phyloP scores from a whole-genome alignment of 2,329 filamentous ascomycete species.

The Fusarium cicatricum region DNA sequence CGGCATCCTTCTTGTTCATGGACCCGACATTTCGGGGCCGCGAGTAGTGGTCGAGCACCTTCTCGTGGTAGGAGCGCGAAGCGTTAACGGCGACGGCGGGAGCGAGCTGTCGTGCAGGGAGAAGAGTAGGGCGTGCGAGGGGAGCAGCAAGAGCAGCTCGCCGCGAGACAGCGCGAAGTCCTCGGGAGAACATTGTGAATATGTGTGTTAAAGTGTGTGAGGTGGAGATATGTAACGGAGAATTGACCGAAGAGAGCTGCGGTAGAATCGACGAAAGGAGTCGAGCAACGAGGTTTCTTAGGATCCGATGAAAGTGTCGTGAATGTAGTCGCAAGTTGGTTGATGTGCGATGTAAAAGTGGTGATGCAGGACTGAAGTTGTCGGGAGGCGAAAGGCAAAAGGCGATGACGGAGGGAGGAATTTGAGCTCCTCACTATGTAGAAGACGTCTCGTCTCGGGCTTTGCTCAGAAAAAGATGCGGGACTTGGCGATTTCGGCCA shows the following conservation, averaged over 20 bases:
- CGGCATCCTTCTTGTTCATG: constrained; percentile 75
- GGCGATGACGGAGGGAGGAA: constrained; percentile 35
- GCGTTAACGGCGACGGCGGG: constrained; percentile 51
- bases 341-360: constrained; percentile 16
- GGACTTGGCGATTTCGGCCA: constrained; percentile 45
- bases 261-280: constrained; percentile 7
- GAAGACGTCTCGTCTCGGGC: constrained; percentile 36
- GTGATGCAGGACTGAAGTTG: constrained; percentile 25
- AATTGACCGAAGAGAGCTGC: constrained; percentile 3
- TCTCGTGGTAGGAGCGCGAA: constrained; percentile 61
- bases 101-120: constrained; percentile 53
- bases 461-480: constrained; percentile 43
- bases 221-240: constrained; percentile 4
- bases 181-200: constrained; percentile 57
- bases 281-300: constrained; percentile 12
- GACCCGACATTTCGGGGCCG: constrained; percentile 64
- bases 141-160: constrained; percentile 53
- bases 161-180: constrained; percentile 54
- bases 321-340: neutral
- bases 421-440: constrained; percentile 24
- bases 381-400: constrained; percentile 33
- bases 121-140: constrained; percentile 48
- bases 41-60: constrained; percentile 61
- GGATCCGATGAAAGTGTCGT: constrained; percentile 1
- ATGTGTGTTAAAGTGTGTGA: constrained; percentile 8